Evolutionary conservation across 208 protist species (phyloP).

Genomic region (Tritrichomonas foetus): DNA sequence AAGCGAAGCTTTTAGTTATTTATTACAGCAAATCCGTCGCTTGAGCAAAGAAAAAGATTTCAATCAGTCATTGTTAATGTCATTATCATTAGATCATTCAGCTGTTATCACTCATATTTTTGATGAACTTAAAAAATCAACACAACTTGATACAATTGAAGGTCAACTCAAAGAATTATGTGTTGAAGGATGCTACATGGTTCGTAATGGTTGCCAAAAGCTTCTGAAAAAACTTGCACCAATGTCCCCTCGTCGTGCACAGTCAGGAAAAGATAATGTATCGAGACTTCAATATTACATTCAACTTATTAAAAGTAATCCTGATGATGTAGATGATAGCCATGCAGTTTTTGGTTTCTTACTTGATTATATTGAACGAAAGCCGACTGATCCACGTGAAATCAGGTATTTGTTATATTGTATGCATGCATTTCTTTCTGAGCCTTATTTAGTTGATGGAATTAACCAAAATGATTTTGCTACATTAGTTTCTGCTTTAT

Average conservation of each 20-base stretch:
- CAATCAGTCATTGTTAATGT: background rate
- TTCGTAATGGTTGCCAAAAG: too few relatives aligned
- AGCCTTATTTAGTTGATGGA: background rate
- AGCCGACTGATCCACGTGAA: background rate
- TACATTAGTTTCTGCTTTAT: background rate
- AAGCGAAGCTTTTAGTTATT: background rate
- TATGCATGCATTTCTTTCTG: background rate
- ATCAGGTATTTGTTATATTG: constrained; percentile 1
- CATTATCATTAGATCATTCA: background rate
- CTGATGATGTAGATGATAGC: background rate
- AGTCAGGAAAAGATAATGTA: background rate
- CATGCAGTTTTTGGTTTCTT: background rate
- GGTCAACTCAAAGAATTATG: background rate
- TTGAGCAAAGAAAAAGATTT: background rate
- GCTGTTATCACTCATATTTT: background rate
- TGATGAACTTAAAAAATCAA: background rate
- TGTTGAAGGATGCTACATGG: too few relatives aligned
- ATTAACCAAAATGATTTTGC: background rate
- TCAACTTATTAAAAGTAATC: background rate
- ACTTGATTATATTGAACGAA: background rate
- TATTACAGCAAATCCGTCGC: background rate
- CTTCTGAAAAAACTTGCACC: background rate
- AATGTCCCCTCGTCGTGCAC: background rate
- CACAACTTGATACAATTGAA: background rate
- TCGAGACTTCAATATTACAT: background rate